Evolutionary conservation across 2,329 filamentous ascomycete genomes (phyloP).

Genomic region (Domatiomyces catenatus): DNA sequence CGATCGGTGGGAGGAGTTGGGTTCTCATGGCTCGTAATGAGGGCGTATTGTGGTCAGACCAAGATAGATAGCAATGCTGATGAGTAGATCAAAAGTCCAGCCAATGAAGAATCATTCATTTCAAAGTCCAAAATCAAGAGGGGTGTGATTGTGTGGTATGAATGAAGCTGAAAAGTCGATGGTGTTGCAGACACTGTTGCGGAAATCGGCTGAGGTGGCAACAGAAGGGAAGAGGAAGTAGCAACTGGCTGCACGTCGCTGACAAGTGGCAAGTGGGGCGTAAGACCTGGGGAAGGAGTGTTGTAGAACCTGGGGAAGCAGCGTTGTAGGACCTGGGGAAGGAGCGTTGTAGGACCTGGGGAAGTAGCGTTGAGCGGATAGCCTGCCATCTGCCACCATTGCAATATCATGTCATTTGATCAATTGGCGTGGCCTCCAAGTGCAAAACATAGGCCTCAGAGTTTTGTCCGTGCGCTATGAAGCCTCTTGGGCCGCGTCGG

Average conservation of each 20-base stretch:
- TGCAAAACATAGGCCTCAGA: neutral
- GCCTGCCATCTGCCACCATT: too few species aligned
- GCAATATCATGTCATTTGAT: neutral
- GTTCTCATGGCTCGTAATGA: conserved; percentile 10
- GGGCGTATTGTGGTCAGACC: conserved; percentile 4
- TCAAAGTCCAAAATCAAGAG: neutral
- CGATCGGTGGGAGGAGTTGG: conserved; percentile 9
- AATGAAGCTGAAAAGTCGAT: neutral
- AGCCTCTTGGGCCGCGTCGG: neutral
- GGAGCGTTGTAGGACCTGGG: too few species aligned
- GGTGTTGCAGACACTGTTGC: neutral
- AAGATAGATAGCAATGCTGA: conserved; percentile 9
- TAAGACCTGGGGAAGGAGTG: neutral
- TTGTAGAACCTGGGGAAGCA: neutral
- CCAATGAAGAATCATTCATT: conserved; percentile 5
- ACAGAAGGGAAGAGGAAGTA: neutral
- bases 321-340: too few species aligned
- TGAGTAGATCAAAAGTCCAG: conserved; percentile 10
- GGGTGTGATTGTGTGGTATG: neutral
- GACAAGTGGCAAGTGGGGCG: neutral
- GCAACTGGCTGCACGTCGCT: neutral
- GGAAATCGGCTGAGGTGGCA: neutral
- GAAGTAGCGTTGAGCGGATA: too few species aligned
- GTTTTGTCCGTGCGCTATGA: neutral
- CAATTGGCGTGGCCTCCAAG: neutral